Evolutionary conservation across 1,284 basidiomycete species (phyloP), one percentile per base, ranked within the genome.

Genomic region (Trichosporon sp.): DNA sequence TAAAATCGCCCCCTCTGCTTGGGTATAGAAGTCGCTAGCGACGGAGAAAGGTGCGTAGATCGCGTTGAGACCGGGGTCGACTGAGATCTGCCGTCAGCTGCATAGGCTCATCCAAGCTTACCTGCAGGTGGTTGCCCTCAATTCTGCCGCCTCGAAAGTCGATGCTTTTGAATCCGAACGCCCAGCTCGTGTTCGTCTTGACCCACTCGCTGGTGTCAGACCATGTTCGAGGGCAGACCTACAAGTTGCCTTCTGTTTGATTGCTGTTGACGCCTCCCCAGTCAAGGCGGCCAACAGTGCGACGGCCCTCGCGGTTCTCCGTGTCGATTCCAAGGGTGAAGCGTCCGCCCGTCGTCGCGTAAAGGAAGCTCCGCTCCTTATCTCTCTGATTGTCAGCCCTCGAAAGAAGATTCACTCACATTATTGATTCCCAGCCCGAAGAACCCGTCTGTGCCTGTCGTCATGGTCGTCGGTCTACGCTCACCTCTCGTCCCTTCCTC

Each of bases 1-100:
- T n/a, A 44, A 32, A 42, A 9, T 23, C n/a, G 78, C 76, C 0
- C 67, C 76, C n/a, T 69, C 65, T 3, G 80, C 69, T 2, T 56
- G 42, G 1, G 66, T 29, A 38, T 76, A 80, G 5, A 82, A 32
- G n/a, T 64, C 58, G 38, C 77, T 74, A 6, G 80, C 81, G 2
- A 80, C 21, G 0, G 58, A 31, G 7, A 65, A 65, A 0, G 82
- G 81, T 0, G 81, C 72, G 65, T 73, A 77, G 42, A 83, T 82
- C 11, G 69, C 68, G 67, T 82, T 78, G 51, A 77, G 77, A 0
- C 75, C 80, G 0, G 82, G 81, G 70, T 83, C 81, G 31, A 83
- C 32, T 0, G 78, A 68, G 0, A 74, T 77, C 78, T 80, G 31
- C 35, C 53, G 27, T 60, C n/a, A 68, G 63, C 27, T 12, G 21